phyloP scores from a whole-genome alignment of 1,139 yeast genomes.

The Hansenula lynferdii region DNA sequence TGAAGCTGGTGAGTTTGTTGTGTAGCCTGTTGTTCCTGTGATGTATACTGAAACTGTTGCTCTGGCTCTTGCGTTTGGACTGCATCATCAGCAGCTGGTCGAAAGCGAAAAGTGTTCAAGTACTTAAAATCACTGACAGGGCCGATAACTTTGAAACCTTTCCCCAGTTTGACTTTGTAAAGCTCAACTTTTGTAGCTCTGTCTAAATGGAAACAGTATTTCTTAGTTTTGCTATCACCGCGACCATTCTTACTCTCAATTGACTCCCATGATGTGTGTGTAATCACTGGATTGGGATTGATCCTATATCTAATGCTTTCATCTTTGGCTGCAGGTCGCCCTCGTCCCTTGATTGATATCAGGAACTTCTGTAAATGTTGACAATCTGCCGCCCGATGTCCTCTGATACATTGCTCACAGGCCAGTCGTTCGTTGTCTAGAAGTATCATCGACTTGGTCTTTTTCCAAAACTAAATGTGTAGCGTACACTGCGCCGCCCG shows the following conservation, averaged over 20 bases:
- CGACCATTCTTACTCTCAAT: constrained; percentile 12
- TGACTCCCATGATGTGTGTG: constrained; percentile 3
- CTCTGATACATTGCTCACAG: constrained; percentile 88
- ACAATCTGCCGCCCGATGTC: constrained; percentile 88
- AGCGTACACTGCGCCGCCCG: too few species aligned
- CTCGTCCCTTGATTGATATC: constrained; percentile 83
- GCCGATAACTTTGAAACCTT: constrained; percentile 8
- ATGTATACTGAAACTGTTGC: too few species aligned
- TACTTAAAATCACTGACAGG: constrained; percentile 4
- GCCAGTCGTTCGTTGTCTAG: constrained; percentile 84
- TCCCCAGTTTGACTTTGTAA: constrained; percentile 11
- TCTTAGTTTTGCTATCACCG: not conserved
- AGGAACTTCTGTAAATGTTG: constrained; percentile 75
- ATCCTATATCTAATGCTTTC: constrained; percentile 10
- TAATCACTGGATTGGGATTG: constrained; percentile 9
- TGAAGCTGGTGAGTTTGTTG: too few species aligned
- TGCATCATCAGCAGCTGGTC: too few species aligned
- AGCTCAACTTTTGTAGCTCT: constrained; percentile 7
- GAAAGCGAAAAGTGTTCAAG: too few species aligned
- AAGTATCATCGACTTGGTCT: constrained; percentile 60
- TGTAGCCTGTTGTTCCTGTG: too few species aligned
- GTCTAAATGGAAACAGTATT: constrained; percentile 14
- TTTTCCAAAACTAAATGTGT: too few species aligned
- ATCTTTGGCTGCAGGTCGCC: constrained; percentile 52
- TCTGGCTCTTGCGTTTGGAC: too few species aligned